Evolutionary conservation across 176 grass and related monocot species (phyloP), one percentile per base, ranked within the genome.

Genomic region (Hordeum marinum): DNA sequence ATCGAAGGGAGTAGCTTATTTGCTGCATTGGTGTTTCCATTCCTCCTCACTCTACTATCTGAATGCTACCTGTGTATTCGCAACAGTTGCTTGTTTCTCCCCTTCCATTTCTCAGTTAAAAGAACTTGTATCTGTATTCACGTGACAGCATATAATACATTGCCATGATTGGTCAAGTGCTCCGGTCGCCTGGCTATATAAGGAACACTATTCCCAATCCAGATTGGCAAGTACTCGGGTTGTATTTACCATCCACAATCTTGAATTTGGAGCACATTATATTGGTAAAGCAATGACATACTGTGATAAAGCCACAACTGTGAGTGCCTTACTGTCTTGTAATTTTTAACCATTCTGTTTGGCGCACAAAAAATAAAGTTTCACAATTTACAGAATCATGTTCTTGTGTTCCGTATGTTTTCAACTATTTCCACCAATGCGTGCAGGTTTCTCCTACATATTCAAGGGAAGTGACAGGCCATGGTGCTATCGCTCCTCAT

Each of bases 161-260:
- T 95, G 92, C 74, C 92, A 98, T 89, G 95, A 98, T 84, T 98
- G 95, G 95, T 90, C 95, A 68, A 95, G 95, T 88, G 87, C 95
- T 73, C 92, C 93, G 4, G 87, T 90, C 70, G 93, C 92, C n/a
- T 98, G 92, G 93, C 66, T 98, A 80, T 90, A 85, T 80, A 98
- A 98, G 85, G 95, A 95, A 73, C 85, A 95, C 42, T 98, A 98
- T 59, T 85, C 72, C n/a, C 6, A 95, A 40, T 88, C 84, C 77
- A 86, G 77, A 46, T 65, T 93, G 80, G 72, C 72, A 66, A 89
- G 83, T 88, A 82, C 92, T 73, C 91, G 84, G 85, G 87, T 98
- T 76, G 37, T 98, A 61, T 98, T 98, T 72, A 98, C 95, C 21
- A 98, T 98, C 73, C 95, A 98, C 61, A 98, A 98, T 83, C 95